phyloP scores from a whole-genome alignment of 2,329 filamentous ascomycete species.

The Aspergillus sp. region DNA sequence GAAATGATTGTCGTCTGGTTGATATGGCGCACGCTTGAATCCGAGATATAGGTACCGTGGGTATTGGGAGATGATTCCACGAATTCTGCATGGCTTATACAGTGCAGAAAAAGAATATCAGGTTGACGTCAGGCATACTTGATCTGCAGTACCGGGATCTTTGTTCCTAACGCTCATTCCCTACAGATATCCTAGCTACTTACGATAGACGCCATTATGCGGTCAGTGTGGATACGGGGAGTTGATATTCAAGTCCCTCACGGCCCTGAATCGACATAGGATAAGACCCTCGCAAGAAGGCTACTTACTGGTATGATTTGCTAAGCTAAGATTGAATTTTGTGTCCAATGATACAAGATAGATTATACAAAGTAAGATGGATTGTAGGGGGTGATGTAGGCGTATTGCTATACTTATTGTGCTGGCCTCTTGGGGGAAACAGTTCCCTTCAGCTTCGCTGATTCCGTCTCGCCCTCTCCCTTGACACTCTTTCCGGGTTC shows the following conservation, averaged over 20 bases:
- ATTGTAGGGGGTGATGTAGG: neutral
- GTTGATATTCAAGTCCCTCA: neutral
- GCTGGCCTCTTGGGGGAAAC: constrained; percentile 40
- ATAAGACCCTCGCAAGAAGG: neutral
- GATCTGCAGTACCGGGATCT: neutral
- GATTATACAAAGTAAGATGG: neutral
- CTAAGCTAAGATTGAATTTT: neutral
- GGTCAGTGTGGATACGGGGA: neutral
- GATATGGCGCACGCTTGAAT: neutral
- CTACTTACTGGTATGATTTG: neutral
- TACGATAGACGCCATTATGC: neutral
- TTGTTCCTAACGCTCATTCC: neutral
- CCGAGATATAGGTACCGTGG: neutral
- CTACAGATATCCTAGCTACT: neutral
- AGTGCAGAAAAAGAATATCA: neutral
- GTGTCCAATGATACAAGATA: neutral
- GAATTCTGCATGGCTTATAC: neutral
- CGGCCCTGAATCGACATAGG: too few species aligned
- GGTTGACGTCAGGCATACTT: neutral
- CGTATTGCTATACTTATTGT: neutral
- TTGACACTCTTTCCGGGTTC: constrained; percentile 55
- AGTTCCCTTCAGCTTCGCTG: constrained; percentile 55
- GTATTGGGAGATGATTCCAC: neutral
- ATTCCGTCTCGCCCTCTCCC: constrained; percentile 57
- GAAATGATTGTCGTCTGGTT: too few species aligned